phyloP scores from a whole-genome alignment of 306 rosid genomes.

The Citrullus mucosospermus region DNA sequence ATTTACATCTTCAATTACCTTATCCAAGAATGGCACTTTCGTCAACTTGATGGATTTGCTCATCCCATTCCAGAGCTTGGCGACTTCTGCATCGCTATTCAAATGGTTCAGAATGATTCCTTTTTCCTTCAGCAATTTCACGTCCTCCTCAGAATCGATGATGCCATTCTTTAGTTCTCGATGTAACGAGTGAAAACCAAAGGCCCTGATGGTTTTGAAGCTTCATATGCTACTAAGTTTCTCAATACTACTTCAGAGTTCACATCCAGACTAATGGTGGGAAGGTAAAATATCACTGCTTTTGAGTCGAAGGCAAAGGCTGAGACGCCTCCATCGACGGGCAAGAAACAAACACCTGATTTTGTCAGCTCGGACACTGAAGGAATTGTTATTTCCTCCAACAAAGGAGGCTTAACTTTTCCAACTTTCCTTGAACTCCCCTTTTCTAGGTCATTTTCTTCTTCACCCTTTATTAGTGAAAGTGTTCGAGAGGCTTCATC shows the following conservation, averaged over 20 bases:
- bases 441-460: constrained; percentile 17
- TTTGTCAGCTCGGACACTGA: constrained; percentile 33
- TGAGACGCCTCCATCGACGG: constrained; percentile 32
- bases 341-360: constrained; percentile 32
- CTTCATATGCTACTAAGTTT: constrained; percentile 70
- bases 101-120: constrained; percentile 49
- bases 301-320: constrained; percentile 35
- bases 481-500: constrained; percentile 21
- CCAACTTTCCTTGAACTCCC: constrained; percentile 11
- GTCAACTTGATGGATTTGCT: constrained; percentile 53
- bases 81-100: constrained; percentile 57
- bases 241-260: constrained; percentile 44
- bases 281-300: constrained; percentile 38
- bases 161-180: constrained; percentile 75
- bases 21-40: constrained; percentile 49
- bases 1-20: constrained; percentile 65
- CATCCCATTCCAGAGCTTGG: constrained; percentile 61
- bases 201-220: constrained; percentile 46
- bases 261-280: constrained; percentile 36
- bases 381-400: constrained; percentile 66
- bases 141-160: constrained; percentile 58
- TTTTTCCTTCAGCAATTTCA: constrained; percentile 31
- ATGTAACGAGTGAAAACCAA: constrained; percentile 56
- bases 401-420: constrained; percentile 27
- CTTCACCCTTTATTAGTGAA: constrained; percentile 12